These are phyloP conservation scores for Wickerhamiella bombiphila DNA, from an alignment of 805 yeast species.

Conservation along the genomic window DNA sequence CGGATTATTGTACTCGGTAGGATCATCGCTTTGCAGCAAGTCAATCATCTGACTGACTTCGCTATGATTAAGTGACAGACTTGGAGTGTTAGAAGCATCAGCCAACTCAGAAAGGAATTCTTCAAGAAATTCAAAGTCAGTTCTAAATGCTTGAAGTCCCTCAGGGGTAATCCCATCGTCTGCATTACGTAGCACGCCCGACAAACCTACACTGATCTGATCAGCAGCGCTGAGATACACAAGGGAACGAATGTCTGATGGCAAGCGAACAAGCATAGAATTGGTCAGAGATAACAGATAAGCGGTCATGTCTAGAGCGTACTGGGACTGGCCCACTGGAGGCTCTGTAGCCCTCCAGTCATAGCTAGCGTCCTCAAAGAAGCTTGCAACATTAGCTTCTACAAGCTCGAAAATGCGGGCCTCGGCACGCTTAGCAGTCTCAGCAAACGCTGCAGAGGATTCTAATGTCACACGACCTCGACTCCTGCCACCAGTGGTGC, in stretches of 20 bases:
- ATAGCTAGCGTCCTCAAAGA: conserved; percentile 72
- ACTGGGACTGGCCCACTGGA: conserved; percentile 47
- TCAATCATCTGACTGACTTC: conserved; percentile 72
- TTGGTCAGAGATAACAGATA: conserved; percentile 75
- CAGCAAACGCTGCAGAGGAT: conserved; percentile 41
- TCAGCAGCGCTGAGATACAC: conserved; percentile 81
- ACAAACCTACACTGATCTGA: conserved; percentile 57
- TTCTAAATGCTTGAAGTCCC: conserved; percentile 58
- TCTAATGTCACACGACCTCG: conserved; percentile 31
- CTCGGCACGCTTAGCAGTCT: conserved; percentile 59
- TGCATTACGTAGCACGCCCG: conserved; percentile 41
- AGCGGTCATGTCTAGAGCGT: conserved; percentile 69
- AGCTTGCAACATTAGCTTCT: conserved; percentile 62
- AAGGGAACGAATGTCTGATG: conserved; percentile 59
- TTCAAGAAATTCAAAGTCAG: conserved; percentile 70
- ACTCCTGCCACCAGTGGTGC: conserved; percentile 22
- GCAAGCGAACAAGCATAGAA: conserved; percentile 70
- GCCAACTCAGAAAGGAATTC: conserved; percentile 24
- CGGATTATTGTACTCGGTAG: conserved; percentile 45
- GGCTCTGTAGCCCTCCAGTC: conserved; percentile 53
- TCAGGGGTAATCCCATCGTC: conserved; percentile 39
- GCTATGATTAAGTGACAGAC: conserved; percentile 53
- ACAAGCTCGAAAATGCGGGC: conserved; percentile 67
- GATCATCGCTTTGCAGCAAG: conserved; percentile 44
- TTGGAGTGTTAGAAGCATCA: conserved; percentile 16